Percentiles rank a stretch among this genome's conserved stretches.
Evolutionary conservation across 768 basidiomycete species (phyloP).

Genomic region (Termitomyces titanicus): DNA sequence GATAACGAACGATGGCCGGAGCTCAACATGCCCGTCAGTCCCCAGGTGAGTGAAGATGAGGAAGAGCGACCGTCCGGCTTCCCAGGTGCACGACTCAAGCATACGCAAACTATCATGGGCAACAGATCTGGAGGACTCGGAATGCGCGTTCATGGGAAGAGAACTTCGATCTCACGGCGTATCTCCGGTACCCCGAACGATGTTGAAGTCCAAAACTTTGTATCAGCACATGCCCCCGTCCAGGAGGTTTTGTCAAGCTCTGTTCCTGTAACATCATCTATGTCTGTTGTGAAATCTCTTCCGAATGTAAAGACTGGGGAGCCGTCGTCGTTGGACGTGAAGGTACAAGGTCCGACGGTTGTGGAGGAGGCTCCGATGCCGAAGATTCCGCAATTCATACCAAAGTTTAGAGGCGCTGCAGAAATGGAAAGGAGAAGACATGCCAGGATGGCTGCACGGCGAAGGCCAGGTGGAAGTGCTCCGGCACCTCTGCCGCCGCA

Average conservation of each 20-base stretch:
- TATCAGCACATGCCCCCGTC: slow-evolving; percentile 29
- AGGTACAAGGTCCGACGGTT: slow-evolving; percentile 37
- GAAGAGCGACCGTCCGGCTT: slow-evolving; percentile 43
- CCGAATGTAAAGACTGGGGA: slow-evolving; percentile 9
- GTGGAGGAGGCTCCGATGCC: slow-evolving; percentile 42
- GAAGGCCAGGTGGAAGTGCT: slow-evolving; percentile 34
- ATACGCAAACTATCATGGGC: slow-evolving; percentile 89
- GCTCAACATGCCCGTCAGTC: slow-evolving; percentile 65
- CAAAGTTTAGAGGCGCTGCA: slow-evolving; percentile 78
- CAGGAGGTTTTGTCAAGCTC: slow-evolving; percentile 29
- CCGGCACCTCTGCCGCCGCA: slow-evolving; percentile 32
- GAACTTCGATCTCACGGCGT: slow-evolving; percentile 50
- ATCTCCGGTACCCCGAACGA: slow-evolving; percentile 35
- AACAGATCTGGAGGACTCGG: slow-evolving; percentile 69
- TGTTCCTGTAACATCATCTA: slow-evolving; percentile 22
- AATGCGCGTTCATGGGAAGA: slow-evolving; percentile 69
- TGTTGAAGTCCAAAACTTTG: slow-evolving; percentile 32
- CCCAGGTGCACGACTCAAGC: slow-evolving; percentile 61
- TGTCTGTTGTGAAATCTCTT: slow-evolving; percentile 20
- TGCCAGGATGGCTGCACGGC: slow-evolving; percentile 62
- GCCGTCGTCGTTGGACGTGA: slow-evolving; percentile 31
- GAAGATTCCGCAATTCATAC: slow-evolving; percentile 61
- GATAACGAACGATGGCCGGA: slow-evolving; percentile 86
- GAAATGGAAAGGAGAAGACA: slow-evolving; percentile 79
- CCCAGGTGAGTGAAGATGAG: slow-evolving; percentile 72